phyloP scores from a whole-genome alignment of 2,329 filamentous ascomycete genomes.

The Microsporum canis region DNA sequence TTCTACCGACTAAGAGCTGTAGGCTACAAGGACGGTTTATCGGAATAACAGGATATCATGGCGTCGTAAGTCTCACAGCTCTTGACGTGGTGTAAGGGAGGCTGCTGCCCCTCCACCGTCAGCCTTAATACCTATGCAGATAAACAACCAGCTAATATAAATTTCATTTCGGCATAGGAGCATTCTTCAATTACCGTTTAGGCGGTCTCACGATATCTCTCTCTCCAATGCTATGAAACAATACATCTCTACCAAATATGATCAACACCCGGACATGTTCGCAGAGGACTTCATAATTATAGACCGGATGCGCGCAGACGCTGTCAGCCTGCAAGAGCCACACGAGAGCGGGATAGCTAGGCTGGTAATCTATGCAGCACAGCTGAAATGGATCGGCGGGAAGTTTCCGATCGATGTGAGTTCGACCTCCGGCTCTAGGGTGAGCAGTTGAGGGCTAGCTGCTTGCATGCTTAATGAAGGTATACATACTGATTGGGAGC shows the following conservation, averaged over 20 bases:
- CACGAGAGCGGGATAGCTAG: constrained; percentile 78
- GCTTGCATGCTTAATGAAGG: neutral
- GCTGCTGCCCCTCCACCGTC: neutral
- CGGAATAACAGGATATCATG: neutral
- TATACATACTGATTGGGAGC: constrained; percentile 4
- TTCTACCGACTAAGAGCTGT: neutral
- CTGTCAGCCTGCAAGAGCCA: constrained; percentile 78
- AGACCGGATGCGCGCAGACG: constrained; percentile 69
- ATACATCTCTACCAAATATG: constrained; percentile 97
- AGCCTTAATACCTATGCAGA: neutral
- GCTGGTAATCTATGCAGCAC: constrained; percentile 81
- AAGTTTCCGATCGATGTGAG: constrained; percentile 92
- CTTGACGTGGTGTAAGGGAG: neutral
- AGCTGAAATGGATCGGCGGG: constrained; percentile 82
- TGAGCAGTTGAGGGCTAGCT: neutral
- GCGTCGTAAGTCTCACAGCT: neutral
- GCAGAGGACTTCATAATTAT: constrained; percentile 76
- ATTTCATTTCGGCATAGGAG: constrained; percentile 23
- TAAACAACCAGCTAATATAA: neutral
- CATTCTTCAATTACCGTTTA: constrained; percentile 69
- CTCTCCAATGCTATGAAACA: constrained; percentile 75
- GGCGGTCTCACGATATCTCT: constrained; percentile 66
- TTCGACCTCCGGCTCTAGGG: constrained; percentile 7
- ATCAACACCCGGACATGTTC: constrained; percentile 97
- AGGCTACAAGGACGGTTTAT: neutral